phyloP scores from a whole-genome alignment of 805 yeast genomes.

The Yarrowia sp. region DNA sequence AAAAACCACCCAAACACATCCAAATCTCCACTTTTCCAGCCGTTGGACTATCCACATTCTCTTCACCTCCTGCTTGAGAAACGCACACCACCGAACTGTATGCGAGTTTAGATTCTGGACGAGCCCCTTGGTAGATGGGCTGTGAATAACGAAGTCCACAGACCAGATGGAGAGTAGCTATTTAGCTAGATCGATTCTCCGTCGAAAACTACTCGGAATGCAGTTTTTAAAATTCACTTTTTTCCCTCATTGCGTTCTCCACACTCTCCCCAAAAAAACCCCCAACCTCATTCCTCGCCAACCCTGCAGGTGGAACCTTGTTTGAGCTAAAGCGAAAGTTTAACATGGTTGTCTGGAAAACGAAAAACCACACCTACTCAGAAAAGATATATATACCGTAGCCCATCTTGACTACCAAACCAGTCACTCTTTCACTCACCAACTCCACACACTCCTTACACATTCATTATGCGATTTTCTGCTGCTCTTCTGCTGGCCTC shows the following conservation, averaged over 20 bases:
- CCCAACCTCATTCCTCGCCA: conserved; percentile 1
- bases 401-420: background rate
- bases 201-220: background rate
- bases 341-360: background rate
- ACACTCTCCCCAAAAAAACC: background rate
- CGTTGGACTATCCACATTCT: background rate
- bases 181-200: background rate
- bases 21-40: background rate
- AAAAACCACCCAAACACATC: too few species aligned
- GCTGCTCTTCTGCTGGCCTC: background rate
- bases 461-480: conserved; percentile 12
- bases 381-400: background rate
- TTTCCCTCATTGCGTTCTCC: background rate
- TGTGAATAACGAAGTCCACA: background rate
- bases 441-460: background rate
- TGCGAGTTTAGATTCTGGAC: background rate
- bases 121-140: background rate
- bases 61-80: conserved; percentile 8
- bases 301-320: conserved; percentile 12
- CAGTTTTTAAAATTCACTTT: background rate
- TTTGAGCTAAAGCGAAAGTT: background rate
- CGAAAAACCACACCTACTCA: background rate
- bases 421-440: background rate
- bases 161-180: background rate
- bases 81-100: conserved; percentile 16